Evolutionary conservation across 2,329 filamentous ascomycete genomes (phyloP).

Genomic region (Cercospora canescens): DNA sequence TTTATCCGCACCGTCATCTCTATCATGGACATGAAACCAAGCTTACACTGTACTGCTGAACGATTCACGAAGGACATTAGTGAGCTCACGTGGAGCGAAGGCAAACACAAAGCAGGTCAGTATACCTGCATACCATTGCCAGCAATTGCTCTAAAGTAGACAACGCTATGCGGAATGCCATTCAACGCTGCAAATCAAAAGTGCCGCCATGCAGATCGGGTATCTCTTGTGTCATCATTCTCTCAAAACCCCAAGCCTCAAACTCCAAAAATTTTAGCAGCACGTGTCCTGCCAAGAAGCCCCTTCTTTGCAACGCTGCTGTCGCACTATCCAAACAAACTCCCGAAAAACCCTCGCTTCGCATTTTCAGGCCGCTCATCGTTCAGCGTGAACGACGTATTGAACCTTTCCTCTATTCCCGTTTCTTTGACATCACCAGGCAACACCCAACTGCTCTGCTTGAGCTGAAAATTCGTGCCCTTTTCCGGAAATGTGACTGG

Average conservation of each 20-base stretch:
- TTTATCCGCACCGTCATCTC: no score
- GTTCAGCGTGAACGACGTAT: conserved; percentile 19
- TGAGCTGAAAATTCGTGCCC: conserved; percentile 23
- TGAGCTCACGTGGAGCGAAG: neutral
- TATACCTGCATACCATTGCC: neutral
- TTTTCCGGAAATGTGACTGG: conserved; percentile 24
- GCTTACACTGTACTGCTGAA: neutral
- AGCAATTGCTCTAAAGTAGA: neutral
- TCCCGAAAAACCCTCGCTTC: conserved; percentile 10
- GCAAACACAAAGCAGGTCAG: neutral
- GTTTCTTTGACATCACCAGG: conserved; percentile 23
- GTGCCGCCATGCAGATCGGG: neutral
- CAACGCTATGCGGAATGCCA: neutral
- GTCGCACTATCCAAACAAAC: conserved; percentile 2
- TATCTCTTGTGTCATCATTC: neutral
- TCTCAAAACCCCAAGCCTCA: neutral
- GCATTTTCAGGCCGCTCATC: conserved; percentile 9
- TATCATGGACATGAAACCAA: no score
- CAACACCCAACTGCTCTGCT: conserved; percentile 23
- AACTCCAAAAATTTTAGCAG: neutral
- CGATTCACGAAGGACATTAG: neutral
- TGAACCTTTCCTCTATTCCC: conserved; percentile 26
- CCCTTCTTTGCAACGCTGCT: neutral
- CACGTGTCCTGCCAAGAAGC: neutral
- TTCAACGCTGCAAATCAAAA: neutral